Evolutionary conservation across 108 stramenopile species (phyloP).

Genomic region (Tribonema minus): DNA sequence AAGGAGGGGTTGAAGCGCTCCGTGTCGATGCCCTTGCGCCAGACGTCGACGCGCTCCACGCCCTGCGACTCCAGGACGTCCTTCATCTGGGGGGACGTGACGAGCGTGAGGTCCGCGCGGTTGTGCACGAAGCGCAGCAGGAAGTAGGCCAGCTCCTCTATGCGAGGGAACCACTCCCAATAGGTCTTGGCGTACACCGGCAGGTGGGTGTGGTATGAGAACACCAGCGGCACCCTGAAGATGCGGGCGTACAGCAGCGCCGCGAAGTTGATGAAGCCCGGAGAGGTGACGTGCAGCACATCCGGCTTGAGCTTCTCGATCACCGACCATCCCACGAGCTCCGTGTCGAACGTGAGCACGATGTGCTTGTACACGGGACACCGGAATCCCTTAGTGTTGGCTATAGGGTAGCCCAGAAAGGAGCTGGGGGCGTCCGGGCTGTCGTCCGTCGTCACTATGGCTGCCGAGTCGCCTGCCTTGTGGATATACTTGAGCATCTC

Average conservation of each 20-base stretch:
- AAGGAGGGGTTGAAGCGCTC: conserved; percentile 76
- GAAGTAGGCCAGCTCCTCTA: conserved; percentile 70
- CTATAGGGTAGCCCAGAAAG: conserved; percentile 70
- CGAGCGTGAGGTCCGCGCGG: conserved; percentile 84
- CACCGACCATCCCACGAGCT: conserved; percentile 48
- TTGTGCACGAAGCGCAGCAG: conserved; percentile 69
- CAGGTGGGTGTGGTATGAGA: conserved; percentile 92
- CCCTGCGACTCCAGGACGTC: conserved; percentile 72
- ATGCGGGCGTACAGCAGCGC: conserved; percentile 48
- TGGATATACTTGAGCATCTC: conserved; percentile 74
- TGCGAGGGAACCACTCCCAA: conserved; percentile 66
- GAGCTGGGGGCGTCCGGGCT: conserved; percentile 64
- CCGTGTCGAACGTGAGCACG: conserved; percentile 69
- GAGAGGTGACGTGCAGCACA: conserved; percentile 87
- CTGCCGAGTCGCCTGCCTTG: conserved; percentile 81
- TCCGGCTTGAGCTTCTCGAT: conserved; percentile 77
- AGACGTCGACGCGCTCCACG: conserved; percentile 75
- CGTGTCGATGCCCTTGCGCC: conserved; percentile 35
- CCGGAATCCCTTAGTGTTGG: conserved; percentile 81
- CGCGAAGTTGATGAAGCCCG: conserved; percentile 80
- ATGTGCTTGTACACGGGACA: conserved; percentile 91
- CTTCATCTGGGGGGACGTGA: conserved; percentile 85
- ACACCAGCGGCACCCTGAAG: conserved; percentile 48
- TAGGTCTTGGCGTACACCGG: conserved; percentile 82
- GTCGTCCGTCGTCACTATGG: conserved; percentile 81